Conservation (phyloP, 495 filamentous ascomycete species). For the Xanthoparmelia taractica region DNA sequence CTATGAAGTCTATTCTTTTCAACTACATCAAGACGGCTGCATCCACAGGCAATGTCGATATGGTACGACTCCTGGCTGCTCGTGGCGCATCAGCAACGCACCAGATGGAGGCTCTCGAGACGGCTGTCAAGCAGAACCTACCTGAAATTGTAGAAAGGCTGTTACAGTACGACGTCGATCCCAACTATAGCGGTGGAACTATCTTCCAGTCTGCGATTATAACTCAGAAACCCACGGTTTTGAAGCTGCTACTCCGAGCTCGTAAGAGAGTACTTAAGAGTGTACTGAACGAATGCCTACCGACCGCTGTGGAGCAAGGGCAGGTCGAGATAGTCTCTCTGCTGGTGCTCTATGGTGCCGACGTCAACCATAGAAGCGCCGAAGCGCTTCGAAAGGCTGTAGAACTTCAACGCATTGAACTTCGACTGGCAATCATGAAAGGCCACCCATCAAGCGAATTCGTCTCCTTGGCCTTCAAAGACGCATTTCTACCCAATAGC, state of each 20-base stretch:
- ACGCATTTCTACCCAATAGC: conserved; percentile 17
- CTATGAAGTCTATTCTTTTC: neutral
- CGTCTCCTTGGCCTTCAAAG: conserved; percentile 10
- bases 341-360: conserved; percentile 14
- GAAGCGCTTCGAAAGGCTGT: conserved; percentile 19
- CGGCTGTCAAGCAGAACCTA: conserved; percentile 19
- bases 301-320: conserved; percentile 10
- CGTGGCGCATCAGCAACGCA: conserved; percentile 7
- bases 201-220: conserved; percentile 17
- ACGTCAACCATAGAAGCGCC: conserved; percentile 9
- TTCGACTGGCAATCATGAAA: conserved; percentile 20
- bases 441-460: conserved; percentile 3
- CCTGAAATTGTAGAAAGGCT: conserved; percentile 8
- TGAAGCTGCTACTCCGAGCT: conserved; percentile 18
- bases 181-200: conserved; percentile 11
- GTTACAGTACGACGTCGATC: conserved; percentile 13
- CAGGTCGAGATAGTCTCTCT: conserved; percentile 14
- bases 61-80: conserved; percentile 16
- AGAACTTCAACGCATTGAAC: conserved; percentile 14
- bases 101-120: conserved; percentile 12
- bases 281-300: conserved; percentile 9
- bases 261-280: conserved; percentile 3
- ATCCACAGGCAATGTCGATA: conserved; percentile 16
- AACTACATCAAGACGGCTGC: conserved; percentile 15
- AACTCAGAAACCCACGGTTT: conserved; percentile 14